Base-by-base conservation (phyloP, 371 early-diverging fungal species). In the Mucor piriformis region DNA sequence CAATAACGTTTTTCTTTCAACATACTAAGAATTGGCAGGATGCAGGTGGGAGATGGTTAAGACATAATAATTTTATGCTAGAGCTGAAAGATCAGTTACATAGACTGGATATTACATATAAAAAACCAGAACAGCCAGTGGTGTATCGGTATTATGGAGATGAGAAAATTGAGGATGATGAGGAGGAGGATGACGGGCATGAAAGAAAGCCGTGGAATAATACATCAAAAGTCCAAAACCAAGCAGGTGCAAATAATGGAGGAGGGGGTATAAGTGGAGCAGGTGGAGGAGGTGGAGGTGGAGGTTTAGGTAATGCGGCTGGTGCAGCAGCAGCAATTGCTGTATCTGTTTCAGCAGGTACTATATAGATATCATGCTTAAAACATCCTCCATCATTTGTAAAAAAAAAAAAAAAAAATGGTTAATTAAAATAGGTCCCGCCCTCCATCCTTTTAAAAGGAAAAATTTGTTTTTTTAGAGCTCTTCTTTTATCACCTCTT, bases 11-110 rank as follows among this genome's bases (percentile, higher is more conserved):
- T 33, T 77, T 64, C 44, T 72, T 92, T 51, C 80, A 83, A 44
- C 87, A 90, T 72, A 81, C 83, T 46, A 72, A 81, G 15, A 90
- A 89, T 54, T 90, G 88, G 88, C 89, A 90, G 59, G 90, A 90
- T 57, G 63, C 74, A 2, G 81, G 81, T 6, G 82, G 81, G 24
- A 74, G 88, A 8, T 84, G 81, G 83, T 47, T 74, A 8, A 73
- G 88, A 12, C 72, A 86, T 32, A 86, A 81, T 38, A 81, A 78
- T 66, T 90, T 85, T 63, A 77, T 88, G 74, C 74, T 77, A 66
- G 78, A 82, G 34, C 65, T 90, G 27, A 83, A 83, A 54, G 81
- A 82, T 6, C 76, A 81, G 6, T 66, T 84, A 4, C 77, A 79
- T 21, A 77, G 81, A 1, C 73, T 88, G 24, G 80, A 70, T 1